These are phyloP conservation scores for Nakazawaea ambrosiae DNA, from an alignment of 805 yeast genomes.

Conservation along the genomic window DNA sequence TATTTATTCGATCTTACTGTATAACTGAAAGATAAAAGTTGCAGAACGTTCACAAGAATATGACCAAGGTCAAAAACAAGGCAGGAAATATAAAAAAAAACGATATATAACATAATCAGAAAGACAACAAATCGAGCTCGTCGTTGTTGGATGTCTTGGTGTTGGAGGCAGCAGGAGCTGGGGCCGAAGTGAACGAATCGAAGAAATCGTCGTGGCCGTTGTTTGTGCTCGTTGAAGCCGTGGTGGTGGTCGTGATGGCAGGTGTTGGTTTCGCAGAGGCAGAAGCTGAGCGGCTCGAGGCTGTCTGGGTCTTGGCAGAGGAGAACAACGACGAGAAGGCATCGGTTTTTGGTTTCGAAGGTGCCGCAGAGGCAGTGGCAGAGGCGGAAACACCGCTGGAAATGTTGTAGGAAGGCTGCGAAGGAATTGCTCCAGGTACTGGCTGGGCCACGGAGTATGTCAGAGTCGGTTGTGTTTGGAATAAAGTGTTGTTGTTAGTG, in stretches of 20 bases:
- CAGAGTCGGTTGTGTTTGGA: slow-evolving; percentile 11
- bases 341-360: slow-evolving; percentile 42
- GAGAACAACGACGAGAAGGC: slow-evolving; percentile 68
- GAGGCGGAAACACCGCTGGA: slow-evolving; percentile 15
- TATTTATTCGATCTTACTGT: no score
- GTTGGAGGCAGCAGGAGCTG: slow-evolving; percentile 11
- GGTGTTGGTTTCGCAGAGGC: slow-evolving; percentile 10
- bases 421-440: slow-evolving; percentile 11
- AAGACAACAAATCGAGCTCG: slow-evolving; percentile 42
- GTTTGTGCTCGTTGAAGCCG: slow-evolving; percentile 12
- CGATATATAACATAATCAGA: not conserved
- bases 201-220: slow-evolving; percentile 24
- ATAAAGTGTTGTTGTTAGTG: not conserved
- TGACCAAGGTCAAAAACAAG: no score
- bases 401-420: slow-evolving; percentile 13
- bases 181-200: slow-evolving; percentile 24
- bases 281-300: slow-evolving; percentile 3
- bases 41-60: no score
- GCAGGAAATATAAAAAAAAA: no score
- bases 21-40: no score
- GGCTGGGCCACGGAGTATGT: slow-evolving; percentile 9
- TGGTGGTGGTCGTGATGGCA: slow-evolving; percentile 14
- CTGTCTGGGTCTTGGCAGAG: slow-evolving; percentile 47
- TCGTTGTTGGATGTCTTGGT: slow-evolving; percentile 20
- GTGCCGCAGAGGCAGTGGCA: slow-evolving; percentile 27